Evolutionary conservation across 129 eudicot genomes (phyloP).

Genomic region (Pittosporum tobira): DNA sequence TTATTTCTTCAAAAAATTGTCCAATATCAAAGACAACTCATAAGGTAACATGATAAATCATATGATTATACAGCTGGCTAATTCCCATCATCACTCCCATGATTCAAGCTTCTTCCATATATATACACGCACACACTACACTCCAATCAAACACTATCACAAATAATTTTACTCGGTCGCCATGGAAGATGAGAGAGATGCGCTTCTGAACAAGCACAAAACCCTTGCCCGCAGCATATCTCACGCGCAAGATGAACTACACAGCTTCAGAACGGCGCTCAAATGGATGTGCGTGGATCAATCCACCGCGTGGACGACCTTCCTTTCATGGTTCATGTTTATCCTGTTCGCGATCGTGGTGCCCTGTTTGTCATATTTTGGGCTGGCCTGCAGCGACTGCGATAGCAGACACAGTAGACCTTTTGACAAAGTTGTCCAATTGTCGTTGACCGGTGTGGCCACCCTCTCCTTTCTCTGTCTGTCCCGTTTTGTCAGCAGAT

Average conservation of each 20-base stretch:
- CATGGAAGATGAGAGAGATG: slow-evolving; percentile 33
- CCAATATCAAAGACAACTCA: too few species aligned
- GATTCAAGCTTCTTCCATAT: too few species aligned
- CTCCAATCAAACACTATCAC: too few species aligned
- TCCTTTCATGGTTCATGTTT: slow-evolving; percentile 64
- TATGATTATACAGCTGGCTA: too few species aligned
- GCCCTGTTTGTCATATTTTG: slow-evolving; percentile 67
- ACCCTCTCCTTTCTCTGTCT: slow-evolving; percentile 71
- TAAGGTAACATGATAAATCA: too few species aligned
- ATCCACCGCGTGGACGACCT: slow-evolving; percentile 31
- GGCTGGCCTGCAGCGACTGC: slow-evolving; percentile 60
- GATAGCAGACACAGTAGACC: slow-evolving; percentile 67
- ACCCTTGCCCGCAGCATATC: slow-evolving; percentile 36
- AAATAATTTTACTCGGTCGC: too few species aligned
- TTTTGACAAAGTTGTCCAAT: slow-evolving; percentile 57
- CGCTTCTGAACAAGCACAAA: slow-evolving; percentile 21
- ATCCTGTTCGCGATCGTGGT: slow-evolving; percentile 47
- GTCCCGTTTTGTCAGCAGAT: slow-evolving; percentile 44
- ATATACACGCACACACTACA: too few species aligned
- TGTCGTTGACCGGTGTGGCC: slow-evolving; percentile 67
- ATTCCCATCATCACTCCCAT: too few species aligned
- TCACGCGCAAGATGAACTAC: slow-evolving; percentile 57
- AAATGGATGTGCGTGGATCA: slow-evolving; percentile 90
- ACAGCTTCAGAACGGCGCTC: slow-evolving; percentile 67
- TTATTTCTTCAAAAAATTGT: too few species aligned